phyloP scores from a whole-genome alignment of 139 green algal genomes.

The Zygnema circumcarinatum region DNA sequence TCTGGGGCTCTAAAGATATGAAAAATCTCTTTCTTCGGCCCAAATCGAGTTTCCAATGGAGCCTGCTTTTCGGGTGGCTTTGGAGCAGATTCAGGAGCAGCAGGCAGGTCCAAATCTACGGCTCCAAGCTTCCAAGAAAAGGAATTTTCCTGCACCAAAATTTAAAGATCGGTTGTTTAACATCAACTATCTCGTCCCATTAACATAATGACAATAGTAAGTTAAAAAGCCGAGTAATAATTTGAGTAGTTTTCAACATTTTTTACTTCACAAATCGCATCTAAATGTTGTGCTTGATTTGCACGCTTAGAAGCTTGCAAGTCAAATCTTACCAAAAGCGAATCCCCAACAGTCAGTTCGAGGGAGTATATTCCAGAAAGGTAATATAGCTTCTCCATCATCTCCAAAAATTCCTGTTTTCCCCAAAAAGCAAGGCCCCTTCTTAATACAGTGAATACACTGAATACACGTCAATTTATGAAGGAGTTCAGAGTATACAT shows the following conservation, averaged over 20 bases:
- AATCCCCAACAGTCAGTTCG: constrained; percentile 30
- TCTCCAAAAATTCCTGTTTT: constrained; percentile 40
- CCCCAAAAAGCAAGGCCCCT: constrained; percentile 10
- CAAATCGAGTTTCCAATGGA: constrained; percentile 15
- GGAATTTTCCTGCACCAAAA: constrained; percentile 45
- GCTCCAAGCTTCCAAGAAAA: constrained; percentile 30
- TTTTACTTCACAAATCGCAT: constrained; percentile 2
- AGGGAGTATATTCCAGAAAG: constrained; percentile 49
- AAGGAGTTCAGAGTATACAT: constrained; percentile 6
- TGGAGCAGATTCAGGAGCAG: constrained; percentile 9
- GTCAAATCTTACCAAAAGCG: constrained; percentile 28
- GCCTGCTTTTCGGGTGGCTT: constrained; percentile 25
- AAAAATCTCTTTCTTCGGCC: constrained; percentile 38
- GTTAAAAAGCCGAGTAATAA: not conserved
- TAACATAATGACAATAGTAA: not conserved
- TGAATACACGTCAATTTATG: constrained; percentile 38
- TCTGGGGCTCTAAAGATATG: constrained; percentile 54
- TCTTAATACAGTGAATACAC: constrained; percentile 30
- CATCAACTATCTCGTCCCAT: not conserved
- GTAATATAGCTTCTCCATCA: constrained; percentile 47
- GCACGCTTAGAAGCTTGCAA: too few relatives aligned
- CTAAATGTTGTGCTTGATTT: too few relatives aligned
- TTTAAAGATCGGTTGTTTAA: not conserved
- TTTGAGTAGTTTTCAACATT: not conserved
- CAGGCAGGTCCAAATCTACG: constrained; percentile 44